These are phyloP conservation scores for Cajanus cajan DNA, from an alignment of 306 rosid genomes.

Conservation along the genomic window DNA sequence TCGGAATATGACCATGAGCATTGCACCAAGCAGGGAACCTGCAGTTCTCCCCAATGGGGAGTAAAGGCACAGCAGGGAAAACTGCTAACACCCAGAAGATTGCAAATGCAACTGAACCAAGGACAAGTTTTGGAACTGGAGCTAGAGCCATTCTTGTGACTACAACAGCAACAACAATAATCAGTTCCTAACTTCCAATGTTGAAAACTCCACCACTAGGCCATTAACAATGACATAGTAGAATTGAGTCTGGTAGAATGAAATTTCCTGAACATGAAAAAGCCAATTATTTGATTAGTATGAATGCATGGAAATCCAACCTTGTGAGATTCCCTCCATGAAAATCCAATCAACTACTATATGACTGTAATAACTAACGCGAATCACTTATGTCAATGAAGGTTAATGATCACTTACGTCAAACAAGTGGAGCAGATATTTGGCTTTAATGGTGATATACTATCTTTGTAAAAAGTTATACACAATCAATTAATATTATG, in stretches of 20 bases:
- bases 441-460: too few relatives aligned
- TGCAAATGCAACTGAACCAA: slow-evolving; percentile 77
- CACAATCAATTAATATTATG: too few relatives aligned
- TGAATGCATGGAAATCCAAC: background rate
- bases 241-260: background rate
- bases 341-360: background rate
- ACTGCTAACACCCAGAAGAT: slow-evolving; percentile 87
- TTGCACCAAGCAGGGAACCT: slow-evolving; percentile 86
- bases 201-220: slow-evolving; percentile 7
- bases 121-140: slow-evolving; percentile 58
- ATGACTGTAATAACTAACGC: background rate
- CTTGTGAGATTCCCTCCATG: background rate
- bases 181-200: background rate
- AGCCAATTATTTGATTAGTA: background rate
- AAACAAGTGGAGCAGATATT: background rate
- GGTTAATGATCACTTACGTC: too few relatives aligned
- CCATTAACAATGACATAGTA: background rate
- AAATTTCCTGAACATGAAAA: slow-evolving; percentile 32
- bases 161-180: background rate
- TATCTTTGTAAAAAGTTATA: too few relatives aligned
- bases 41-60: slow-evolving; percentile 92
- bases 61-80: slow-evolving; percentile 81
- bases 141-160: slow-evolving; percentile 61
- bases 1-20: slow-evolving; percentile 76
- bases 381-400: too few relatives aligned